Evolutionary conservation across 768 basidiomycete genomes (phyloP), one percentile per base, ranked within the genome.

Genomic region (Polyporus arcularius): DNA sequence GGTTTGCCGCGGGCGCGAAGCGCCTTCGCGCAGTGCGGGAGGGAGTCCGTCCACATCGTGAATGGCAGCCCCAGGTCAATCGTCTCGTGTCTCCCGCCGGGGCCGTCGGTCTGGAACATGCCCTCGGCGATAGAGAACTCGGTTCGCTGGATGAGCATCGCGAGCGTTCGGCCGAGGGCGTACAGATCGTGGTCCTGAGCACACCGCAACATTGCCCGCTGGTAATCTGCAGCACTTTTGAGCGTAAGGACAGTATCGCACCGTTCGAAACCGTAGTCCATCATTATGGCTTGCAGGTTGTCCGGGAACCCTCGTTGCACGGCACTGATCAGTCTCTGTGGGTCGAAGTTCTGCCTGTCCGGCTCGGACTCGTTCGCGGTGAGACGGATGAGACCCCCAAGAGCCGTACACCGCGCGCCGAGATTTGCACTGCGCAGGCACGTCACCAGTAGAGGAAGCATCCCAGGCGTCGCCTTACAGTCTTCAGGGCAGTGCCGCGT

Each of bases 41-140:
- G 72, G 0, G 86, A 74, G 62, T 89, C 86, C 7, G 74, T 65
- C 81, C 82, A 90, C 72, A 76, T 77, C 30, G 61, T 79, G 73
- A 89, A 89, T 1, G 86, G 86, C 14, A 89, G 73, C 1, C 85
- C 86, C 14, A 80, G 42, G 55, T 80, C 78, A 28, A 76, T 68
- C 2, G 69, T 67, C 60, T 82, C 79, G n/a, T 69, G 46, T 41
- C 62, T 68, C 1, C 84, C 82, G 0, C 81, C 81, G 4, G 57
- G 65, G 4, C 75, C 74, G 53, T 79, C 69, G 1, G 72, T 65
- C 65, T 83, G 76, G 70, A 83, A 88, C 26, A 68, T 72, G 1
- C 87, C 87, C n/a, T 88, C 80, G 5, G 75, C 69, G 56, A 88
- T 77, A 4, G 85, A 81, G 67, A 85, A 87, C 65, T 89, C 87